Conservation (phyloP, 192 early-diverging fungal species). For the Podila horticola region DNA sequence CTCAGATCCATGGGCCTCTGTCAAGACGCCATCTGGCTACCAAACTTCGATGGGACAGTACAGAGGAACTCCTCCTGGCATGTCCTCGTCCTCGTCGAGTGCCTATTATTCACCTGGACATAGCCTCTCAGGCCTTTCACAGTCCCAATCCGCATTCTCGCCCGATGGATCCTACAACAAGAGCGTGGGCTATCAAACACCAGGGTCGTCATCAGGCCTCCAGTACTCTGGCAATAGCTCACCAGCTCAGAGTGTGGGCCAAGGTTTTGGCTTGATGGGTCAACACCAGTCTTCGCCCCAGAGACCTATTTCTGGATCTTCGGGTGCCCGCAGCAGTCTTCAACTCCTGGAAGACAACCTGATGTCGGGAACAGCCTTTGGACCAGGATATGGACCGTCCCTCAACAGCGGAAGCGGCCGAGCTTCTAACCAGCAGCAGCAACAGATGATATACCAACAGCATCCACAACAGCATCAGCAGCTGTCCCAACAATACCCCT, state of each 20-base stretch:
- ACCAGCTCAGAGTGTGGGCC: slow-evolving; percentile 17
- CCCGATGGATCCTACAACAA: slow-evolving; percentile 22
- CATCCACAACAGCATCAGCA: slow-evolving; percentile 12
- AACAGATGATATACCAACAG: slow-evolving; percentile 10
- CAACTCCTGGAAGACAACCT: slow-evolving; percentile 31
- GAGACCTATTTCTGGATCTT: slow-evolving; percentile 5
- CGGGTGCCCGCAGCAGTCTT: slow-evolving; percentile 22
- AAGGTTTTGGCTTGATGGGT: slow-evolving; percentile 15
- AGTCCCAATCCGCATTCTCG: slow-evolving; percentile 9
- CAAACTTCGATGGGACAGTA: slow-evolving; percentile 35
- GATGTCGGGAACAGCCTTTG: slow-evolving; percentile 26
- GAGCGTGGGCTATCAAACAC: slow-evolving; percentile 20
- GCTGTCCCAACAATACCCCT: slow-evolving; percentile 20
- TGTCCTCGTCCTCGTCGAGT: not conserved
- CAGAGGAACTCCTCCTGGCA: slow-evolving; percentile 9
- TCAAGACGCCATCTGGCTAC: slow-evolving; percentile 12
- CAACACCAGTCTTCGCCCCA: slow-evolving; percentile 16
- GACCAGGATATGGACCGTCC: slow-evolving; percentile 42
- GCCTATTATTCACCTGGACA: slow-evolving; percentile 26
- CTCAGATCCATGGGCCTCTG: slow-evolving; percentile 26
- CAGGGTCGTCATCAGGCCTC: slow-evolving; percentile 5
- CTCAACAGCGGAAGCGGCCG: slow-evolving; percentile 31
- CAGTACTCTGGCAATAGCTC: slow-evolving; percentile 39
- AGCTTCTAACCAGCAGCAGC: slow-evolving; percentile 19
- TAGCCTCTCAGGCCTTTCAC: slow-evolving; percentile 6